These are phyloP conservation scores for Macrolepiota albuminosa DNA, from an alignment of 768 basidiomycete genomes.

Conservation along the genomic window DNA sequence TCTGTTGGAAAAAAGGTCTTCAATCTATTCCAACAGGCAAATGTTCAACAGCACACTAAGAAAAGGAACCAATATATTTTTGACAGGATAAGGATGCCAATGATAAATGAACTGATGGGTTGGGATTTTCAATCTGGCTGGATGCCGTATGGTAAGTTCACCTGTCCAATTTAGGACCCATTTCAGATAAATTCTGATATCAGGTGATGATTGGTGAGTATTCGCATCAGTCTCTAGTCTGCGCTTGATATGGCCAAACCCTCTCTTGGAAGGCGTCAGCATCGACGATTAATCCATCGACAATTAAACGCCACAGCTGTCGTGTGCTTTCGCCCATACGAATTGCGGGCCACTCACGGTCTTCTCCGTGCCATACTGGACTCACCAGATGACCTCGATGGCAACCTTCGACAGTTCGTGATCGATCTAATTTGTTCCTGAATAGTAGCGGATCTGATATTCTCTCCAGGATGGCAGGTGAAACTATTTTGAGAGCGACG, in stretches of 20 bases:
- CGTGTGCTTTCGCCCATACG: slow-evolving; percentile 17
- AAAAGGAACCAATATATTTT: background rate
- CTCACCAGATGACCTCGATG: slow-evolving; percentile 15
- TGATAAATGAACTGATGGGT: no score
- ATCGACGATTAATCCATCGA: slow-evolving; percentile 20
- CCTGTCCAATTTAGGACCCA: background rate
- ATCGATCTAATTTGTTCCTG: background rate
- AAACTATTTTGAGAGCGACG: slow-evolving; percentile 25
- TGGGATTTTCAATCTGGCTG: slow-evolving; percentile 8
- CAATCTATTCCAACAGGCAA: slow-evolving; percentile 15
- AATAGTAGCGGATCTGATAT: background rate
- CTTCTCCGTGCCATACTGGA: slow-evolving; percentile 19
- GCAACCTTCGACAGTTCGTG: slow-evolving; percentile 11
- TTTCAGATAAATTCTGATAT: background rate
- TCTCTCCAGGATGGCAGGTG: slow-evolving; percentile 15
- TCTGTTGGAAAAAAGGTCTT: slow-evolving; percentile 20
- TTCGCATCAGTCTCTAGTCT: background rate
- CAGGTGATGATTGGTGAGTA: slow-evolving; percentile 9
- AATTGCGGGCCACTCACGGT: slow-evolving; percentile 17
- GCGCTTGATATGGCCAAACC: background rate
- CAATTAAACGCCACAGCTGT: slow-evolving; percentile 18
- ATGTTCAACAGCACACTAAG: background rate
- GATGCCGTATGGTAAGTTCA: slow-evolving; percentile 14
- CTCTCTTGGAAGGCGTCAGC: slow-evolving; percentile 16
- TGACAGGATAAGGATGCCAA: no score